A percentile compares a stretch with the other conserved stretches of the same genome.
These are phyloP conservation scores for Sisymbrium irio DNA, from an alignment of 345 rosid genomes.

Conservation along the genomic window DNA sequence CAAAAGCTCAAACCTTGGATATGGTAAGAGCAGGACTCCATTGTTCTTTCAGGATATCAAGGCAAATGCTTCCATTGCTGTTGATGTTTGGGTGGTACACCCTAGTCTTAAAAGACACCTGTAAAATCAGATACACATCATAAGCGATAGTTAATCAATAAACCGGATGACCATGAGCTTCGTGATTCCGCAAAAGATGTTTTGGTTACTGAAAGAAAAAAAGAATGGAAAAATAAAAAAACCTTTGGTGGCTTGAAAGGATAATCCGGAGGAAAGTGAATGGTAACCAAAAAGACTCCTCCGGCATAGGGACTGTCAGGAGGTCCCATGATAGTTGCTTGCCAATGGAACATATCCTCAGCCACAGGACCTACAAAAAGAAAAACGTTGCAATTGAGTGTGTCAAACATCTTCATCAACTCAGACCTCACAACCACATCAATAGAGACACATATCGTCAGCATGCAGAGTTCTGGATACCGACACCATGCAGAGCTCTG, in stretches of 20 bases:
- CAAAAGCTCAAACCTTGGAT: slow-evolving; percentile 29
- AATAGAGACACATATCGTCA: not conserved
- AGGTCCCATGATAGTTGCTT: slow-evolving; percentile 57
- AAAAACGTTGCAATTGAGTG: not conserved
- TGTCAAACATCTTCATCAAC: not conserved
- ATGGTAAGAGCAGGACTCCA: slow-evolving; percentile 41
- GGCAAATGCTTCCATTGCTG: slow-evolving; percentile 37
- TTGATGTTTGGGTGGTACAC: slow-evolving; percentile 38
- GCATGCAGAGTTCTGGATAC: not conserved
- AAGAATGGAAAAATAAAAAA: not conserved
- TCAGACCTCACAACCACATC: not conserved
- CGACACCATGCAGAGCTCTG: not conserved
- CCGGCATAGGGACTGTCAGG: slow-evolving; percentile 51
- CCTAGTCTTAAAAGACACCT: slow-evolving; percentile 38
- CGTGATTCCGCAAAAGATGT: too few relatives aligned
- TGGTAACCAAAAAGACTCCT: slow-evolving; percentile 51
- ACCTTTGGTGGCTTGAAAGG: slow-evolving; percentile 71
- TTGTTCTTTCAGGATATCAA: slow-evolving; percentile 38
- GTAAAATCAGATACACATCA: not conserved
- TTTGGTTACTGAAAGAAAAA: not conserved
- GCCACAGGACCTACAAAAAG: slow-evolving; percentile 45
- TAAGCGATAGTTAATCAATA: not conserved
- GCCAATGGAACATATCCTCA: slow-evolving; percentile 66
- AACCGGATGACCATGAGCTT: not conserved
- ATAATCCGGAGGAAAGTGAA: slow-evolving; percentile 56